Evolutionary conservation across 768 basidiomycete species (phyloP).

Genomic region (Kwoniella mangroviensis): DNA sequence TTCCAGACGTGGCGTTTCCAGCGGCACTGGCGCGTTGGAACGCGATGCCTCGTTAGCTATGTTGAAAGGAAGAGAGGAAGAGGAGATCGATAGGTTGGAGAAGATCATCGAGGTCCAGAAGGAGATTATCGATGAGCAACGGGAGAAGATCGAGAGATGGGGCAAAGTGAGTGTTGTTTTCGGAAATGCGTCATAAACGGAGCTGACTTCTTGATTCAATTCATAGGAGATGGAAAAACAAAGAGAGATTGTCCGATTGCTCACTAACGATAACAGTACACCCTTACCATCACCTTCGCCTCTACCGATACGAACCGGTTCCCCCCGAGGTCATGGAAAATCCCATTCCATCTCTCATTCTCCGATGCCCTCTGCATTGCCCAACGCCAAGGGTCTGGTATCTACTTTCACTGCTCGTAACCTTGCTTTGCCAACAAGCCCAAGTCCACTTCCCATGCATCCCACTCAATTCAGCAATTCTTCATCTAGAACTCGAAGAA

Average conservation of each 20-base stretch:
- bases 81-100: constrained; percentile 51
- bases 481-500: constrained; percentile 37
- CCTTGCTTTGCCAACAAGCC: constrained; percentile 42
- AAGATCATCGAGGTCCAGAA: constrained; percentile 52
- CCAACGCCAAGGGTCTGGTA: constrained; percentile 28
- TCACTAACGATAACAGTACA: constrained; percentile 27
- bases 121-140: constrained; percentile 48
- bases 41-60: constrained; percentile 15
- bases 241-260: constrained; percentile 42
- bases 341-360: constrained; percentile 33
- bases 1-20: constrained; percentile 11
- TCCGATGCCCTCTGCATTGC: constrained; percentile 13
- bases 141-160: constrained; percentile 53
- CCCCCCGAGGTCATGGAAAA: constrained; percentile 33
- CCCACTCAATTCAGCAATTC: constrained; percentile 44
- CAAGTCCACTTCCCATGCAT: constrained; percentile 46
- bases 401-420: constrained; percentile 49
- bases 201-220: neutral
- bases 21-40: constrained; percentile 4
- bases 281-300: constrained; percentile 8
- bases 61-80: constrained; percentile 22
- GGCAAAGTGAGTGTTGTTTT: constrained; percentile 37
- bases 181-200: neutral
- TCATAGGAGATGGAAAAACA: constrained; percentile 47
- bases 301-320: neutral